Evolutionary conservation across 371 early-diverging fungal genomes (phyloP).

Genomic region (Mucor circinelloides): DNA sequence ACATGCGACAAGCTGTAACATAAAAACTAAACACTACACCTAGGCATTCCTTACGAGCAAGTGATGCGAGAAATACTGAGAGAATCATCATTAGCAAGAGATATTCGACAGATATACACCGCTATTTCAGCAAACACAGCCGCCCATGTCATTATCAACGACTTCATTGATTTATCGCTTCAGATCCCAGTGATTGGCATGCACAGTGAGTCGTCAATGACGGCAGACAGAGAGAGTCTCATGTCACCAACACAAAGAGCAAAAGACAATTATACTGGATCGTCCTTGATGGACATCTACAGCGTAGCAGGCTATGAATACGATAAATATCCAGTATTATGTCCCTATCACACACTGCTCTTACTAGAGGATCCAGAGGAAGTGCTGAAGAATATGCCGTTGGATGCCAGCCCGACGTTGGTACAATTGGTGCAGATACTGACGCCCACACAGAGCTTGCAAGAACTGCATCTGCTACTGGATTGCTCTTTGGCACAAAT

Average conservation of each 20-base stretch:
- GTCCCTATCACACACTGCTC: slow-evolving; percentile 86
- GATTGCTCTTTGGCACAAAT: slow-evolving; percentile 92
- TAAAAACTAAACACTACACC: not conserved
- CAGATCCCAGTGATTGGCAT: slow-evolving; percentile 59
- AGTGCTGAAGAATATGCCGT: slow-evolving; percentile 74
- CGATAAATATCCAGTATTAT: slow-evolving; percentile 71
- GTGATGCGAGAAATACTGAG: slow-evolving; percentile 43
- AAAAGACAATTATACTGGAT: slow-evolving; percentile 20
- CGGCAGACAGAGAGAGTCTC: not conserved
- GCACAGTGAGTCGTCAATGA: not conserved
- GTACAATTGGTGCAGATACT: slow-evolving; percentile 85
- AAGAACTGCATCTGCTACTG: slow-evolving; percentile 77
- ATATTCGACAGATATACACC: slow-evolving; percentile 63
- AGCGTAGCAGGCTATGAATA: slow-evolving; percentile 62
- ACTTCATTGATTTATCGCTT: slow-evolving; percentile 77
- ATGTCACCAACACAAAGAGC: slow-evolving; percentile 13
- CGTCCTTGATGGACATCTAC: slow-evolving; percentile 49
- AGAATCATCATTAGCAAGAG: slow-evolving; percentile 58
- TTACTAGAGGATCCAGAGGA: slow-evolving; percentile 84
- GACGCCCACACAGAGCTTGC: slow-evolving; percentile 84
- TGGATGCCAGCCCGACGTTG: slow-evolving; percentile 85
- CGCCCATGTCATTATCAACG: slow-evolving; percentile 75
- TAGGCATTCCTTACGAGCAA: slow-evolving; percentile 39
- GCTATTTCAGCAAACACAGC: slow-evolving; percentile 56
- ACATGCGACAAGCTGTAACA: not conserved